These are phyloP conservation scores for Aspergillus amoenus DNA, from an alignment of 2,329 filamentous ascomycete species.

Conservation along the genomic window DNA sequence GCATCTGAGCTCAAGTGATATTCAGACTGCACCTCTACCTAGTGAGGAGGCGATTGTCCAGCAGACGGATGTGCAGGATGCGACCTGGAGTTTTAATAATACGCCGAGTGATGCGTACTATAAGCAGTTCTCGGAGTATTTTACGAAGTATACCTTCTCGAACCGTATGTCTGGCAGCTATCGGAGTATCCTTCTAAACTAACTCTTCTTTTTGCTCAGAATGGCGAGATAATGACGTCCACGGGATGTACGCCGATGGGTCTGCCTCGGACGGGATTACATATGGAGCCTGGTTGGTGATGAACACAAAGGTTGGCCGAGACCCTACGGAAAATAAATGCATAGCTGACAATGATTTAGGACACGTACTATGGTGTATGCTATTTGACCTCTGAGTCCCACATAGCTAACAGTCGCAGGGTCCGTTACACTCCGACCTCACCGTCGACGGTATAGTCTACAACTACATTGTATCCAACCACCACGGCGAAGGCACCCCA, in stretches of 20 bases:
- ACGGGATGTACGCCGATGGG: constrained; percentile 57
- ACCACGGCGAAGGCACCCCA: constrained; percentile 62
- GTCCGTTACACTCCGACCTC: constrained; percentile 62
- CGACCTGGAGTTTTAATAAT: constrained; percentile 61
- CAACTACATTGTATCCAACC: constrained; percentile 64
- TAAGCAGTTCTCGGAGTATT: constrained; percentile 58
- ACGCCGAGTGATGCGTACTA: constrained; percentile 57
- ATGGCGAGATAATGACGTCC: constrained; percentile 59
- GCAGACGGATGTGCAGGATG: constrained; percentile 59
- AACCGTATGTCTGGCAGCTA: constrained; percentile 35
- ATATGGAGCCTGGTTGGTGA: constrained; percentile 63
- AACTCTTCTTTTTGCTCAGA: constrained; percentile 6
- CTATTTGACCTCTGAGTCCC: background rate
- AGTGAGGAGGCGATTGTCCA: constrained; percentile 36
- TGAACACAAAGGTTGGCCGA: constrained; percentile 61
- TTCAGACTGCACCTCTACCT: constrained; percentile 56
- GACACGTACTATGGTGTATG: constrained; percentile 31
- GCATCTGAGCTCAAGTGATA: constrained; percentile 58
- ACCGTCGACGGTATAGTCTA: constrained; percentile 66
- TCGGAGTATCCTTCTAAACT: background rate
- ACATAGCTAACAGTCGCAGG: constrained; percentile 27
- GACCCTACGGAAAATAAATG: no score
- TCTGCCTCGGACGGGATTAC: constrained; percentile 50
- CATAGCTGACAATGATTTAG: constrained; percentile 8
- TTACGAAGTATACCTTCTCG: constrained; percentile 65